These are phyloP conservation scores for Clitopilus passeckerianus DNA, from an alignment of 768 basidiomycete species.

Conservation along the genomic window DNA sequence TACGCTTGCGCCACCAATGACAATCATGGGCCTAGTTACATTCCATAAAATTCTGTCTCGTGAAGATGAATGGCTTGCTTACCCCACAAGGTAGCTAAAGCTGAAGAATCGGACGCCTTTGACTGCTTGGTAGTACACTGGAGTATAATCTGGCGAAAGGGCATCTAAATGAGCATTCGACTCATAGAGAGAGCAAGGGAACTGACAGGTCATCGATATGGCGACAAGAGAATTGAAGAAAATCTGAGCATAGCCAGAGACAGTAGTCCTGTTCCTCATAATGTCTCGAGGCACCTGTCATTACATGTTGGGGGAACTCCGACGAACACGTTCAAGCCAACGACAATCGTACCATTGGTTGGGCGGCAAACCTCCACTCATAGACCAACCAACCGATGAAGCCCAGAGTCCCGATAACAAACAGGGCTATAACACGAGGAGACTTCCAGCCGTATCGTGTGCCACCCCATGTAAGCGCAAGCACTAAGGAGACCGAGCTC, in stretches of 20 bases:
- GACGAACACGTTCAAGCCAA: conserved; percentile 9
- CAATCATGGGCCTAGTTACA: background rate
- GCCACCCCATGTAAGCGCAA: conserved; percentile 47
- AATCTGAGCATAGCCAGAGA: background rate
- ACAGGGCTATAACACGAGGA: conserved; percentile 31
- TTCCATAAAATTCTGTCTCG: background rate
- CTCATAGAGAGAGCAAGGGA: background rate
- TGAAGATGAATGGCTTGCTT: background rate
- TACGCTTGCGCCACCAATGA: conserved; percentile 1
- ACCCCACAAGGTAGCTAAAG: background rate
- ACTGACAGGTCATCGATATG: background rate
- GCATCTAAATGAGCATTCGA: background rate
- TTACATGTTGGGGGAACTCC: too few species aligned
- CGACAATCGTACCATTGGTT: conserved; percentile 11
- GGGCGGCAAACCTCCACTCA: conserved; percentile 24
- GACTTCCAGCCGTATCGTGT: conserved; percentile 36
- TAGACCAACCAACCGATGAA: conserved; percentile 32
- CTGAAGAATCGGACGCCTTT: background rate
- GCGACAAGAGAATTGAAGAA: background rate
- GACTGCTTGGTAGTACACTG: background rate
- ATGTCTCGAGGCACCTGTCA: conserved; percentile 8
- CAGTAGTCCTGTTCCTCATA: conserved; percentile 1
- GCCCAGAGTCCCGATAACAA: conserved; percentile 34
- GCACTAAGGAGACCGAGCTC: conserved; percentile 25
- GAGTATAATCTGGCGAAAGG: background rate